These are phyloP conservation scores for Penicillium longicatenatum DNA, from an alignment of 495 filamentous ascomycete genomes.

Conservation along the genomic window DNA sequence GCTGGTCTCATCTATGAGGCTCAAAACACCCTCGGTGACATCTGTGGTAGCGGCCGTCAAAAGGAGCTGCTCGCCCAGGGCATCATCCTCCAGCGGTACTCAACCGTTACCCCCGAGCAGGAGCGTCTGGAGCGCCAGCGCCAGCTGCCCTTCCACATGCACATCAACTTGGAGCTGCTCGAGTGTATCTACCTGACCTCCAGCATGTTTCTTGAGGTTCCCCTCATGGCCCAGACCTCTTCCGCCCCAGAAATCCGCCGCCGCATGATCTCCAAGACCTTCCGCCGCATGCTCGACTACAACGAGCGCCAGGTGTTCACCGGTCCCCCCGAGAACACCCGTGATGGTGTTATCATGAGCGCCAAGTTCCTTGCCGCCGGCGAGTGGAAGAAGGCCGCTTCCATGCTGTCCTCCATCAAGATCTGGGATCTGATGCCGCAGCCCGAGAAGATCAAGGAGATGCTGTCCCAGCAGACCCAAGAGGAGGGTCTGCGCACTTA, in stretches of 20 bases:
- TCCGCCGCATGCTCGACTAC: slow-evolving; percentile 98
- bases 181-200: slow-evolving; percentile 99
- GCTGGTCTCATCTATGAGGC: slow-evolving; percentile 96
- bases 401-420: slow-evolving; percentile 95
- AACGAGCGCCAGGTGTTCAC: slow-evolving; percentile 99
- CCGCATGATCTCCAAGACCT: slow-evolving; percentile 98
- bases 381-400: slow-evolving; percentile 95
- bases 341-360: slow-evolving; percentile 98
- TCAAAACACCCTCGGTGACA: slow-evolving; percentile 94
- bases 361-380: slow-evolving; percentile 94
- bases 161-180: slow-evolving; percentile 98
- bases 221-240: slow-evolving; percentile 92
- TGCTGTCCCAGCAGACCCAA: slow-evolving; percentile 97
- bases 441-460: slow-evolving; percentile 87
- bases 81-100: slow-evolving; percentile 95
- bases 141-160: slow-evolving; percentile 99
- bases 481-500: slow-evolving; percentile 98
- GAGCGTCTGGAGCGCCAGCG: slow-evolving; percentile 94
- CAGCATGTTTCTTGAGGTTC: slow-evolving; percentile 98
- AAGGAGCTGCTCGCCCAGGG: slow-evolving; percentile 98
- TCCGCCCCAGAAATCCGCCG: slow-evolving; percentile 97
- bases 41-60: slow-evolving; percentile 93
- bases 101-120: slow-evolving; percentile 93
- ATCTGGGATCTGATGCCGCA: slow-evolving; percentile 96
- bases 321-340: slow-evolving; percentile 95